A percentile compares a stretch with the other conserved stretches of the same genome.
These are phyloP conservation scores for Naganishia onofrii DNA, from an alignment of 768 basidiomycete genomes.

Conservation along the genomic window DNA sequence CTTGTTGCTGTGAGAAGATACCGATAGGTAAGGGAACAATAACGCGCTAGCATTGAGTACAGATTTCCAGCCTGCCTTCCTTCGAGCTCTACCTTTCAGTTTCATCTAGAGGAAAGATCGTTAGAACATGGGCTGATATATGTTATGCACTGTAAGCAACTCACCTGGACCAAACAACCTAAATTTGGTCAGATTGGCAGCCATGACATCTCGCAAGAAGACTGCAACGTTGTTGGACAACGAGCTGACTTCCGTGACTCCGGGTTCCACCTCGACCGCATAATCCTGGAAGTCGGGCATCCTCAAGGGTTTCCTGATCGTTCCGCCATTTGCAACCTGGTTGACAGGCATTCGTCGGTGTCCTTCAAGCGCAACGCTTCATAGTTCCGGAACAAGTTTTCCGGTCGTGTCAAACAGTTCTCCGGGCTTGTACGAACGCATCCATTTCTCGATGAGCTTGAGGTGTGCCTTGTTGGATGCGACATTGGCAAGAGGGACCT, in stretches of 20 bases:
- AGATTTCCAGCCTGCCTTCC: neutral
- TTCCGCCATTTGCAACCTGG: slow-evolving; percentile 43
- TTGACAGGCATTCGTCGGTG: slow-evolving; percentile 41
- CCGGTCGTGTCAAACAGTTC: slow-evolving; percentile 66
- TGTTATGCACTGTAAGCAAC: neutral
- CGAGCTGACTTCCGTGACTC: slow-evolving; percentile 35
- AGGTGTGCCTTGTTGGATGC: slow-evolving; percentile 67
- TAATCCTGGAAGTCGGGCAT: slow-evolving; percentile 42
- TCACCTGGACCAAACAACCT: slow-evolving; percentile 42
- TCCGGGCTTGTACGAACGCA: slow-evolving; percentile 65
- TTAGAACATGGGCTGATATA: too few relatives aligned
- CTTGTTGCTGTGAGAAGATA: neutral
- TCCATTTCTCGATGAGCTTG: slow-evolving; percentile 65
- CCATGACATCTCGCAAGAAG: slow-evolving; percentile 41
- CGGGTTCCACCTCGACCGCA: slow-evolving; percentile 39
- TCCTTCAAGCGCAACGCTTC: slow-evolving; percentile 60
- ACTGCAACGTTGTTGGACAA: slow-evolving; percentile 43
- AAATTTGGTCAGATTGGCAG: slow-evolving; percentile 38
- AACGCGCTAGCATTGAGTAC: too few relatives aligned
- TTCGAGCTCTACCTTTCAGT: neutral
- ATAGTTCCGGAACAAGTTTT: slow-evolving; percentile 59
- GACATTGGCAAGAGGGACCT: slow-evolving; percentile 80
- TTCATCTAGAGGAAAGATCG: slow-evolving; percentile 7
- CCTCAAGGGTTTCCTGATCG: slow-evolving; percentile 27
- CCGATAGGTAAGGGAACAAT: neutral